Evolutionary conservation across 768 basidiomycete species (phyloP).

Genomic region (Termitomyces sp.): DNA sequence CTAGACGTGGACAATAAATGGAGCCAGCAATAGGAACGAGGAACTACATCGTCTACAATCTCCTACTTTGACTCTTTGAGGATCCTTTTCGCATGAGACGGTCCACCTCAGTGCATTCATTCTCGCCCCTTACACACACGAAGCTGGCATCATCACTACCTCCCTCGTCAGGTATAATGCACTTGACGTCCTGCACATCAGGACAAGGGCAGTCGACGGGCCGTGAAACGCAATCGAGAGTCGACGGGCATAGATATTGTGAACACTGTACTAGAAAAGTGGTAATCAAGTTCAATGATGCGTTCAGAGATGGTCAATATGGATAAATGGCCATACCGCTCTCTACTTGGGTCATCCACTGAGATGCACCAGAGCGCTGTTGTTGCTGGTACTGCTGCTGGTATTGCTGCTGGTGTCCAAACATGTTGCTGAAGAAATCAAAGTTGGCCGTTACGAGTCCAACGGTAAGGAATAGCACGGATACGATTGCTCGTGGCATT

Average conservation of each 20-base stretch:
- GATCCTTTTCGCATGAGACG: conserved; percentile 38
- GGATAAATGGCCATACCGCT: conserved; percentile 38
- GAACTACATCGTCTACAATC: background rate
- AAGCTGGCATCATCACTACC: conserved; percentile 54
- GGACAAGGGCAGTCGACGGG: conserved; percentile 79
- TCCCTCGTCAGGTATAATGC: conserved; percentile 59
- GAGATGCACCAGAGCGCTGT: conserved; percentile 46
- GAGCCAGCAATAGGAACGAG: background rate
- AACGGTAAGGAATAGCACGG: conserved; percentile 30
- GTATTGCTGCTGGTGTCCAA: conserved; percentile 60
- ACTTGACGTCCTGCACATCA: conserved; percentile 70
- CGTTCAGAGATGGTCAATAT: background rate
- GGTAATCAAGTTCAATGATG: background rate
- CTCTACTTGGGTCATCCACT: conserved; percentile 65
- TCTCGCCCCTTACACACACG: conserved; percentile 62
- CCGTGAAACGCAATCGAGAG: conserved; percentile 59
- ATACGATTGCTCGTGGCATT: conserved; percentile 14
- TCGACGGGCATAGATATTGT: conserved; percentile 70
- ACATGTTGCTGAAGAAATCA: conserved; percentile 77
- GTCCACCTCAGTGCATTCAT: conserved; percentile 61
- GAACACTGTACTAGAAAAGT: conserved; percentile 57
- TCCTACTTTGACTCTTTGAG: conserved; percentile 19
- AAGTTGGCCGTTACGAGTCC: conserved; percentile 58
- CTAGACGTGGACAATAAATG: background rate
- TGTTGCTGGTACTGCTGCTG: conserved; percentile 53